Conservation (phyloP, 1,139 yeast genomes). For the Wickerhamomyces sp. region DNA sequence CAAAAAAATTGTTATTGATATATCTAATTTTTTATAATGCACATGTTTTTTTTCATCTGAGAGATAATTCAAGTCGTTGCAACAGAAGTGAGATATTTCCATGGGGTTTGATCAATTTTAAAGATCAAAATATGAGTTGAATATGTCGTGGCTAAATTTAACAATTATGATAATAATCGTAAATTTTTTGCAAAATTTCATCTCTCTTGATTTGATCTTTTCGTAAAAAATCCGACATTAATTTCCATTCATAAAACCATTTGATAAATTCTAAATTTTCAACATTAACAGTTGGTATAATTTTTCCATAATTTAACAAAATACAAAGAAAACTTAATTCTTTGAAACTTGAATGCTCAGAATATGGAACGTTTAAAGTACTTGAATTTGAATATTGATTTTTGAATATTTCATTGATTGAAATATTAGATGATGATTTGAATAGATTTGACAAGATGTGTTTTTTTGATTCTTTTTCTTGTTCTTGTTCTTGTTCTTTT, state of each 20-base stretch:
- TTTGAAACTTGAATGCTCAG: constrained; percentile 87
- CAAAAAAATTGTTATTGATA: no score
- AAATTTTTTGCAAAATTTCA: not conserved
- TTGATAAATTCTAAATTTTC: constrained; percentile 39
- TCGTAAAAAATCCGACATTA: not conserved
- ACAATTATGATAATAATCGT: constrained; percentile 3
- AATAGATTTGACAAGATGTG: no score
- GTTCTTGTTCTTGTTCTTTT: no score
- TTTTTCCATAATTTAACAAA: constrained; percentile 40
- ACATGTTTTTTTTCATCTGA: no score
- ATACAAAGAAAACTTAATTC: constrained; percentile 67
- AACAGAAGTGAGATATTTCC: no score
- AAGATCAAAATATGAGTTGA: no score
- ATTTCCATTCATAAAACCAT: constrained; percentile 45
- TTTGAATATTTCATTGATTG: constrained; percentile 10
- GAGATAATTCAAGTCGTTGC: no score
- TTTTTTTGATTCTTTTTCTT: no score
- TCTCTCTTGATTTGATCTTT: not conserved
- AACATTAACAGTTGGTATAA: constrained; percentile 79
- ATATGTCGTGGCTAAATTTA: not conserved
- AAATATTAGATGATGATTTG: no score
- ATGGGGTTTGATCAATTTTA: no score
- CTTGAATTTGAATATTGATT: constrained; percentile 23
- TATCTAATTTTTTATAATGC: no score
- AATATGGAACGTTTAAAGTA: constrained; percentile 62